Evolutionary conservation across 179 eudicot species (phyloP).

Genomic region (Monotropa hypopitys): DNA sequence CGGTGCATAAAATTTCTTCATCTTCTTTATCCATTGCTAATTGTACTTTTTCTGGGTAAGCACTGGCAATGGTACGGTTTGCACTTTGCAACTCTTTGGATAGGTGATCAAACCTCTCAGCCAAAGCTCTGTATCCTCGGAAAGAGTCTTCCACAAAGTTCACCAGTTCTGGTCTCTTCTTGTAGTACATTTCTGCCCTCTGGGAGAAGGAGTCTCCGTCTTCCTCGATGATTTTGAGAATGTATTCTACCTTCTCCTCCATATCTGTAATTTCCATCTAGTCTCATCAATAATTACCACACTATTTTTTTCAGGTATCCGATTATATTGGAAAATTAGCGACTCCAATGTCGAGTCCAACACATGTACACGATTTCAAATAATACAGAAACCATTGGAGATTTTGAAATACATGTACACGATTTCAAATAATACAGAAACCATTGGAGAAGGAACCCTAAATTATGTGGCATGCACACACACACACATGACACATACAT

Average conservation of each 20-base stretch:
- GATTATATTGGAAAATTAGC: too few species aligned
- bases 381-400: too few species aligned
- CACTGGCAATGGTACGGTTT: slow-evolving; percentile 71
- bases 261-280: slow-evolving; percentile 38
- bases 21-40: slow-evolving; percentile 49
- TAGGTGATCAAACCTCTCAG: slow-evolving; percentile 42
- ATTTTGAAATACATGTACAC: too few species aligned
- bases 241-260: slow-evolving; percentile 44
- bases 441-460: too few species aligned
- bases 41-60: slow-evolving; percentile 64
- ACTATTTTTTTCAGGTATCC: too few species aligned
- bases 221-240: slow-evolving; percentile 33
- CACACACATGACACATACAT: neutral
- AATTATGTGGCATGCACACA: neutral
- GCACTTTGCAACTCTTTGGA: slow-evolving; percentile 88
- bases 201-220: slow-evolving; percentile 43
- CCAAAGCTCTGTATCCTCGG: slow-evolving; percentile 31
- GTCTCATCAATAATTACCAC: neutral
- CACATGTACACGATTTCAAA: too few species aligned
- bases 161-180: slow-evolving; percentile 40
- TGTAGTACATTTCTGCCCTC: slow-evolving; percentile 47
- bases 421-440: too few species aligned
- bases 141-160: slow-evolving; percentile 33
- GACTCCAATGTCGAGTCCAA: too few species aligned
- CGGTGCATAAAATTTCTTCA: slow-evolving; percentile 24